A percentile compares a stretch with the other conserved stretches of the same genome.
These are phyloP conservation scores for Penicillium pancosmium DNA, from an alignment of 495 filamentous ascomycete genomes.

Conservation along the genomic window DNA sequence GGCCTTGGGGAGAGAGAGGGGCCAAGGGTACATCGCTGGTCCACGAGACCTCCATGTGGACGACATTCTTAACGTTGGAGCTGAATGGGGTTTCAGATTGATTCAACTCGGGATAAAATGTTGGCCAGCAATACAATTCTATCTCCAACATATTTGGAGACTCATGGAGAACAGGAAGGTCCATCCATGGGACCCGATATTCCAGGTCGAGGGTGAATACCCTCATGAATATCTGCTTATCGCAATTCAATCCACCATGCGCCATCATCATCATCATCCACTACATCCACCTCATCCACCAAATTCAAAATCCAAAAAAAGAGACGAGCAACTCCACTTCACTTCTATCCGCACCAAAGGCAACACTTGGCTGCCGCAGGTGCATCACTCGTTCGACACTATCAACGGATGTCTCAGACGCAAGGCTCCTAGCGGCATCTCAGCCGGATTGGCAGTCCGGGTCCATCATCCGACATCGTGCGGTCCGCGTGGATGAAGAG, in stretches of 20 bases:
- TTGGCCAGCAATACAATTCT: background rate
- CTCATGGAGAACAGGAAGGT: background rate
- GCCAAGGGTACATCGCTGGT: conserved; percentile 9
- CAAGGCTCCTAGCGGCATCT: conserved; percentile 21
- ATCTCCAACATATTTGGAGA: background rate
- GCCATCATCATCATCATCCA: background rate
- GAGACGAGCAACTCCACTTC: conserved; percentile 9
- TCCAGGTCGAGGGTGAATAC: no score
- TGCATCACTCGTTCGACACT: conserved; percentile 21
- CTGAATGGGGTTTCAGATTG: conserved; percentile 21
- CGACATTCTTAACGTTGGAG: conserved; percentile 7
- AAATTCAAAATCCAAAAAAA: conserved; percentile 2
- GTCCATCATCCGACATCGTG: conserved; percentile 17
- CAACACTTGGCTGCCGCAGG: conserved; percentile 12
- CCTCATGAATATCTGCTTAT: no score
- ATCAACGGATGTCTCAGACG: conserved; percentile 23
- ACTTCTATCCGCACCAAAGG: conserved; percentile 8
- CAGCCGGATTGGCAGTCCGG: conserved; percentile 19
- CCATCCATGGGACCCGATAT: background rate
- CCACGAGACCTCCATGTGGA: conserved; percentile 37
- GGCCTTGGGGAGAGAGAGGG: background rate
- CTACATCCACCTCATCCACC: background rate
- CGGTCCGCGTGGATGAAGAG: conserved; percentile 14
- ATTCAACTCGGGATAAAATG: conserved; percentile 1
- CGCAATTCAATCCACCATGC: no score